phyloP scores from a whole-genome alignment of 2,329 filamentous ascomycete genomes.

The Paecilomyces dactylethromorphus region DNA sequence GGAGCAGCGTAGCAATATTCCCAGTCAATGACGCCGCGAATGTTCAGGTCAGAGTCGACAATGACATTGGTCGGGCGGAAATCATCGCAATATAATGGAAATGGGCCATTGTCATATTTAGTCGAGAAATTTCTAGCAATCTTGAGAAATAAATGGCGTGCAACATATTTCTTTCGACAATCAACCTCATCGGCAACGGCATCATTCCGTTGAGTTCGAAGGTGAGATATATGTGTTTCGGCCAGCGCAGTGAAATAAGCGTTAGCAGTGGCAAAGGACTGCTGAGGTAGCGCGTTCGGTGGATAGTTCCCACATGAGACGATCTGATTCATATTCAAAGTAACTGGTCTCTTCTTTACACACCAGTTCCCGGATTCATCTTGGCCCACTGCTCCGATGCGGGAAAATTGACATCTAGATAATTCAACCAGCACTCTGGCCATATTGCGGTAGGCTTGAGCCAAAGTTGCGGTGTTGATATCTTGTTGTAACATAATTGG shows the following conservation, averaged over 20 bases:
- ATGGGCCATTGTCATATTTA: conserved; percentile 15
- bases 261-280: conserved; percentile 13
- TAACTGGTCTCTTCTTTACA: conserved; percentile 6
- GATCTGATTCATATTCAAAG: conserved; percentile 20
- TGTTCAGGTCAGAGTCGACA: conserved; percentile 13
- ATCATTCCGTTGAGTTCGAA: conserved; percentile 20
- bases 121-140: conserved; percentile 11
- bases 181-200: conserved; percentile 15
- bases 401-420: conserved; percentile 16
- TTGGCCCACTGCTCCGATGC: conserved; percentile 14
- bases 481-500: conserved; percentile 9
- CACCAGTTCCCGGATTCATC: conserved; percentile 2
- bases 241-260: conserved; percentile 21
- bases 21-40: conserved; percentile 20
- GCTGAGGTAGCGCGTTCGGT: conserved; percentile 8
- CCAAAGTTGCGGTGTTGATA: conserved; percentile 12
- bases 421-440: conserved; percentile 19
- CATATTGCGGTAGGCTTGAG: conserved; percentile 16
- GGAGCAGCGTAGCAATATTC: conserved; percentile 16
- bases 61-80: conserved; percentile 20
- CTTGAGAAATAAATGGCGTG: conserved; percentile 17
- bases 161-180: conserved; percentile 20
- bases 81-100: conserved; percentile 22
- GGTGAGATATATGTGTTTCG: conserved; percentile 17
- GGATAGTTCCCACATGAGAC: conserved; percentile 16